Conservation (phyloP, 2,329 filamentous ascomycete genomes). For the Incumbomyces lentus region DNA sequence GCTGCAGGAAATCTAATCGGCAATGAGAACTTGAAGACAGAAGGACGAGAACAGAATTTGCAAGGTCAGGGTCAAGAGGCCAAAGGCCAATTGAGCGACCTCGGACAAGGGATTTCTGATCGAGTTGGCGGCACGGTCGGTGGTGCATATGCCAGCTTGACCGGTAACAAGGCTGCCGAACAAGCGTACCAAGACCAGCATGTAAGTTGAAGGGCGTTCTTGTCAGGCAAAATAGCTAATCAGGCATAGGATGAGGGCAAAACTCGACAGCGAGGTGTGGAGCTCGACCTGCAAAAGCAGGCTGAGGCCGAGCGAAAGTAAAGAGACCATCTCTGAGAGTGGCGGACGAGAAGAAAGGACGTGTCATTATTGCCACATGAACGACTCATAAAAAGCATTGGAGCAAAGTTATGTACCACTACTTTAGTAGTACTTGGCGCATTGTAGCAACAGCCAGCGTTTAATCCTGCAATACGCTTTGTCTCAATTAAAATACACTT, state of each 20-base stretch:
- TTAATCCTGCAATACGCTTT: too few species aligned
- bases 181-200: constrained; percentile 40
- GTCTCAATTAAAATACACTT: too few species aligned
- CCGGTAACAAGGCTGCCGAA: constrained; percentile 58
- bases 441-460: too few species aligned
- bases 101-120: constrained; percentile 55
- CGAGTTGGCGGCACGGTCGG: constrained; percentile 64
- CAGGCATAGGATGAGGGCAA: constrained; percentile 70
- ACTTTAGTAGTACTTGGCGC: too few species aligned
- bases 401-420: too few species aligned
- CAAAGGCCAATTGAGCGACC: constrained; percentile 67
- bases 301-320: constrained; percentile 30
- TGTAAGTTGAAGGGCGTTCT: neutral
- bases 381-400: too few species aligned
- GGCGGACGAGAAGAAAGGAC: neutral
- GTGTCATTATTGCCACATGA: too few species aligned
- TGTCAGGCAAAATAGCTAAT: constrained; percentile 25
- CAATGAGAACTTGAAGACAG: constrained; percentile 60
- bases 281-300: constrained; percentile 70
- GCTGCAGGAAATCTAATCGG: constrained; percentile 65
- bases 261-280: constrained; percentile 71
- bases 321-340: neutral
- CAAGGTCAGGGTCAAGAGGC: constrained; percentile 75
- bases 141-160: constrained; percentile 58
- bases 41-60: constrained; percentile 67